Evolutionary conservation across 148 eudicot genomes (phyloP), one percentile per base, ranked within the genome.

Genomic region (Cornus suecica): DNA sequence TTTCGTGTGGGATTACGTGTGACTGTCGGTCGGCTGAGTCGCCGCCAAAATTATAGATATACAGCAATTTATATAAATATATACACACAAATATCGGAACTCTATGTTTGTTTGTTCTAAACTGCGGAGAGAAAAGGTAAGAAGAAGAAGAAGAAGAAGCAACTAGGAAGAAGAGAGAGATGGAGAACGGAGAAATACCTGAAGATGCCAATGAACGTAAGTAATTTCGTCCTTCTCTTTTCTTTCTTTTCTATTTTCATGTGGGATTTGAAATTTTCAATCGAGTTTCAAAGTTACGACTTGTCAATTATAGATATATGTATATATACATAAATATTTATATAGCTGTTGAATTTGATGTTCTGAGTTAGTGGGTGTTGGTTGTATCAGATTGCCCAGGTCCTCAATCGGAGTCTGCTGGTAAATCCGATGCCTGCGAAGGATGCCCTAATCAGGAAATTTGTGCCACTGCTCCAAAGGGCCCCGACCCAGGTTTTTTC

Each of bases 401-500:
- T 20, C 83, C 97, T 65, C 86, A 89, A 52, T 89, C 98, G 24
- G 98, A 92, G 31, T 75, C 84, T 37, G 97, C 98, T 37, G 98
- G 98, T 8, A 94, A 94, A 69, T 83, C 91, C 2, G 98, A 94
- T 76, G 74, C 89, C 28, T 94, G 98, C 42, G 88, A 73, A 72
- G 98, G 98, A 4, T 94, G 98, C 86, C 98, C 98, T 34, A 94
- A 92, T 83, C 98, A 94, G 72, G 82, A 94, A 78, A 64, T 87
- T 72, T 94, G 98, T 78, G 95, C 97, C 31, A 89, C 98, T 37
- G 97, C 97, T 72, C 98, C 98, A 5, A 90, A 94, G 77, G 98
- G 95, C 68, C 98, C 98, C n/a, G 98, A 94, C 73, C 93, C 95
- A 76, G 95, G 98, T 94, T n/a, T n/a, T n/a, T n/a, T n/a, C n/a